Percentiles rank a stretch among this genome's conserved stretches.
These are phyloP conservation scores for Spinacia oleracea DNA, from an alignment of 179 eudicot genomes.

Conservation along the genomic window DNA sequence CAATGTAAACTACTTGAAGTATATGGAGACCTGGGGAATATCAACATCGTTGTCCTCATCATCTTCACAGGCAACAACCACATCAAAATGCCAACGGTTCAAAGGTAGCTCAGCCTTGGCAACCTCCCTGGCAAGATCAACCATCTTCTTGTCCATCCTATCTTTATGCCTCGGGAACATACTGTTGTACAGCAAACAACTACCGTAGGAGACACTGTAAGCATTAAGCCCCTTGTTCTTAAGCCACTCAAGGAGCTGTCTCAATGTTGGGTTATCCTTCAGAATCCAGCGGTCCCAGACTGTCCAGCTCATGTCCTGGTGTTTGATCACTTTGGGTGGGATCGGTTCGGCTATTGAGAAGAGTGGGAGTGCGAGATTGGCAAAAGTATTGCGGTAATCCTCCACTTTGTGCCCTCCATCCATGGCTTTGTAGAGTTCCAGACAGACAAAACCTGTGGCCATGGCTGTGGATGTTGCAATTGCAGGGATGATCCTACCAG, in stretches of 20 bases:
- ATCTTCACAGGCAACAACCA: conserved; percentile 86
- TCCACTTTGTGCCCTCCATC: conserved; percentile 73
- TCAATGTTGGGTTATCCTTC: conserved; percentile 52
- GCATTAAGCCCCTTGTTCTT: conserved; percentile 52
- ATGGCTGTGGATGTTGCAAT: conserved; percentile 88
- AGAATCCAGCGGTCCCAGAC: conserved; percentile 92
- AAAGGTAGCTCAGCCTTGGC: conserved; percentile 72
- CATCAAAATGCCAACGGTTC: conserved; percentile 66
- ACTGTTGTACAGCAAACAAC: conserved; percentile 62
- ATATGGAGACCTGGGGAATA: conserved; percentile 70
- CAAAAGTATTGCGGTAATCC: conserved; percentile 88
- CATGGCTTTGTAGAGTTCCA: conserved; percentile 84
- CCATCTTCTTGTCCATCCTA: conserved; percentile 70
- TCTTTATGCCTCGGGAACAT: conserved; percentile 80
- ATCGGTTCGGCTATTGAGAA: conserved; percentile 94
- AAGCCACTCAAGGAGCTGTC: conserved; percentile 64
- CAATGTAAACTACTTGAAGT: conserved; percentile 34
- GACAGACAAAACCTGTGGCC: conserved; percentile 90
- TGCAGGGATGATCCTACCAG: conserved; percentile 91
- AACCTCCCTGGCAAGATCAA: conserved; percentile 65
- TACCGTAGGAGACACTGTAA: conserved; percentile 64
- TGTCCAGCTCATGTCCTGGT: conserved; percentile 88
- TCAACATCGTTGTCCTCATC: conserved; percentile 74
- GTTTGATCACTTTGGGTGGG: conserved; percentile 79
- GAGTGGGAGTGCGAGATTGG: conserved; percentile 83